Evolutionary conservation across 495 filamentous ascomycete genomes (phyloP).

Genomic region (Xylaria castorea): DNA sequence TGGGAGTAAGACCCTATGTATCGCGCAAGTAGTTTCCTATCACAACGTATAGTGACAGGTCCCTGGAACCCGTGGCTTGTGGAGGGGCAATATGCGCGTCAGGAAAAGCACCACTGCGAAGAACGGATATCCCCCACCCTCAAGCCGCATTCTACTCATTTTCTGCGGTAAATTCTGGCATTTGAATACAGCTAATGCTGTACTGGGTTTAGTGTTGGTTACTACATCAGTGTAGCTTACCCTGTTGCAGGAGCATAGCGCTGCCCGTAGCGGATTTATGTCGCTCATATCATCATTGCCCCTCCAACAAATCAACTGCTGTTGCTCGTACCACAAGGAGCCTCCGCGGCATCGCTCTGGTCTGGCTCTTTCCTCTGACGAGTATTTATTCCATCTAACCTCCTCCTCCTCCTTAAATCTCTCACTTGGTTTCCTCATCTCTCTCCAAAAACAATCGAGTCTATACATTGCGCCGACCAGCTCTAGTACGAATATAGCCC

Average conservation of each 20-base stretch:
- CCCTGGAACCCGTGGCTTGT: background rate
- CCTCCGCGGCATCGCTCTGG: conserved; percentile 26
- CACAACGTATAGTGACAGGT: conserved; percentile 11
- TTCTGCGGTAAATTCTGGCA: conserved; percentile 8
- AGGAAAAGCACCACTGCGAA: conserved; percentile 7
- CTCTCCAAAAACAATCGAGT: background rate
- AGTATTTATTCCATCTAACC: conserved; percentile 24
- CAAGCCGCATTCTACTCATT: conserved; percentile 2
- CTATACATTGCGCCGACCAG: background rate
- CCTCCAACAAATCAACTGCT: conserved; percentile 36
- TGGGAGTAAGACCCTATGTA: conserved; percentile 5
- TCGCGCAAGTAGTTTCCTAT: conserved; percentile 13
- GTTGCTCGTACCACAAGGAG: conserved; percentile 33
- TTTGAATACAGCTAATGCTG: background rate
- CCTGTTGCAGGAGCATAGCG: conserved; percentile 6
- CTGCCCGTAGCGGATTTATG: conserved; percentile 28
- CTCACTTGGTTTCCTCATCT: conserved; percentile 26
- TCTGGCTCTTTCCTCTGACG: conserved; percentile 9
- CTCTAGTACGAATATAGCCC: conserved; percentile 1
- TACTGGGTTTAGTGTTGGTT: background rate
- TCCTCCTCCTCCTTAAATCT: conserved; percentile 18
- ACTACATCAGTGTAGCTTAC: conserved; percentile 16
- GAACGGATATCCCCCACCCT: conserved; percentile 26
- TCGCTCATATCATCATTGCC: conserved; percentile 45
- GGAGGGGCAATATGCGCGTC: conserved; percentile 24